Evolutionary conservation across 2,329 filamentous ascomycete species (phyloP), one percentile per base, ranked within the genome.

Genomic region (Scorias spongiosa): DNA sequence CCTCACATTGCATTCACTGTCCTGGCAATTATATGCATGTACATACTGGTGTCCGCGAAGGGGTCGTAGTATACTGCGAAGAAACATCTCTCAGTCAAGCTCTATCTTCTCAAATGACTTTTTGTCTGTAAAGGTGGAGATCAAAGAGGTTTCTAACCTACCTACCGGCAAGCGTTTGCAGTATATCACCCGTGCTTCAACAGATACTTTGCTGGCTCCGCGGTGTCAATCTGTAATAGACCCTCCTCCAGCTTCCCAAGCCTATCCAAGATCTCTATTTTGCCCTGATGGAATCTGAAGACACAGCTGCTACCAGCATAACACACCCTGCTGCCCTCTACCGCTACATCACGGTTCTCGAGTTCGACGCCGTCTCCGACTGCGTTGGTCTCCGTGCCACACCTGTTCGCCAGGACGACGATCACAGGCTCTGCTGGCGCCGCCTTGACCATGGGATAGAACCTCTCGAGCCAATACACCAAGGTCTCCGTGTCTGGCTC

Each of bases 261-360:
- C 0, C 84, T 63, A 0, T 82, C 81, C 43, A 80, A 85, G 0
- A 87, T 70, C 41, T 64, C 76, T 9, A 86, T 77, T 38, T 78
- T 74, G 0, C 81, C 82, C 5, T 67, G 61, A 9, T 74, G 66
- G 28, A 89, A 74, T 2, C 78, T 76, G 28, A 88, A 60, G 0
- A 88, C 79, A 0, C 78, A 73, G 47, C 80, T 86, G 0, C 80
- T 86, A 0, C 84, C 84, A 0, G 83, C 79, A 59, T 85, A 91
- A 0, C 75, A 70, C 0, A 70, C 78, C 0, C 49, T 42, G 48
- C 58, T 54, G 2, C 56, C 57, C n/a, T 54, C 46, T 41, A 57
- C 54, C 41, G 57, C 54, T 14, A 50, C 46, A 44, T 56, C 49
- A 2, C 56, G 54, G 44, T 57, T 51, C 42, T 60, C 56, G 39